Evolutionary conservation across 495 filamentous ascomycete species (phyloP), one percentile per base, ranked within the genome.

Genomic region (Lophium mytilinum): DNA sequence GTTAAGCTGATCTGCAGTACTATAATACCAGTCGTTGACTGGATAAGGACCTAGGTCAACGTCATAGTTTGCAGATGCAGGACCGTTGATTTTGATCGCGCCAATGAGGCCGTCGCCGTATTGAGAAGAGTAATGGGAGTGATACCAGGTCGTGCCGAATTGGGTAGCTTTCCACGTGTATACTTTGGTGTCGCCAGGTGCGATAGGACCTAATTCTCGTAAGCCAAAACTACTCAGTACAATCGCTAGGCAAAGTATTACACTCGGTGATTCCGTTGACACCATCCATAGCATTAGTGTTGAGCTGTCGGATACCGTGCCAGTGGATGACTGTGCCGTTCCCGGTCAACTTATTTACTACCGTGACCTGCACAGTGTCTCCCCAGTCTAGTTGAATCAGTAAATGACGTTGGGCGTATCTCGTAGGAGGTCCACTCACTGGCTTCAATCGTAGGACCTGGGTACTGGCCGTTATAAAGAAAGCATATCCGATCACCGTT

Each of bases 311-410:
- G 37, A 73, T 64, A 21, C 71, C 71, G 54, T 73, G 69, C 66
- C 66, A 72, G 37, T 73, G 71, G 19, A 72, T 68, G 17, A 50
- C 51, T 7, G 70, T 71, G 35, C 70, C 70, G 47, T 73, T 73
- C 35, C 57, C 56, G 1, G 53, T 41, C 35, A 73, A 14, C 3
- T 39, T 39, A 36, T 72, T 73, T 39, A 61, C 66, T 12, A 73
- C 60, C 1, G 65, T 71, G 15, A 73, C 57, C 30, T 12, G 41
- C 15, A 73, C 56, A 24, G 52, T 66, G 46, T 73, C 70, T 41
- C 70, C 70, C 70, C 70, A 73, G 50, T 68, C 65, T 62, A 42
- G 11, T 19, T 17, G 34, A 50, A 18, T 24, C 15, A 17, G 43
- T 61, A 30, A 55, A 37, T 14, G 41, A 9, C 8, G 18, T 14